phyloP scores from a whole-genome alignment of 2,329 filamentous ascomycete genomes.

The Ceratocystis eucalypticola region DNA sequence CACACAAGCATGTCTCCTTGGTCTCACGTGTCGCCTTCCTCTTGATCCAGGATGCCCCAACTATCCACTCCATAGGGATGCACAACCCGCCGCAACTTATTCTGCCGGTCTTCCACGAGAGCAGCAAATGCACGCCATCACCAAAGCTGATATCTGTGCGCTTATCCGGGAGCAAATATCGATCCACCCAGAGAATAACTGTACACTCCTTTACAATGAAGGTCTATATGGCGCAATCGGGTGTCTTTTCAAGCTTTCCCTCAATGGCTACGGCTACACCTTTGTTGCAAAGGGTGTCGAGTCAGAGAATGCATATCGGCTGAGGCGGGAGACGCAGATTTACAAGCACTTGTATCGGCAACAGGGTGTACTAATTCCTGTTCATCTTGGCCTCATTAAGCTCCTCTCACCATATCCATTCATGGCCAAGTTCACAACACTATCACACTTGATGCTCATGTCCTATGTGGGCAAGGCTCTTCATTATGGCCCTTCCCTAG shows the following conservation, averaged over 20 bases:
- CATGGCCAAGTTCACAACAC: background rate
- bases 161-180: background rate
- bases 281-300: background rate
- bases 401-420: background rate
- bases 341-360: background rate
- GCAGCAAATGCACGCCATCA: background rate
- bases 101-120: background rate
- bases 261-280: background rate
- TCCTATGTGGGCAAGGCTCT: slow-evolving; percentile 25
- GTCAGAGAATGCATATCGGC: background rate
- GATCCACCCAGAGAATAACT: background rate
- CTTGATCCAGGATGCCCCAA: background rate
- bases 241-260: background rate
- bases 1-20: background rate
- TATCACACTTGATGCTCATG: background rate
- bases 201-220: background rate
- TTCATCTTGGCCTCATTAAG: background rate
- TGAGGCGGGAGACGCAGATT: background rate
- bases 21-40: background rate
- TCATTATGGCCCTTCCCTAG: background rate
- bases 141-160: background rate
- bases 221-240: background rate
- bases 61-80: background rate
- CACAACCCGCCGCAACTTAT: background rate
- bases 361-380: background rate